Conservation (phyloP, 768 basidiomycete species). For the Lyophyllum atratum region DNA sequence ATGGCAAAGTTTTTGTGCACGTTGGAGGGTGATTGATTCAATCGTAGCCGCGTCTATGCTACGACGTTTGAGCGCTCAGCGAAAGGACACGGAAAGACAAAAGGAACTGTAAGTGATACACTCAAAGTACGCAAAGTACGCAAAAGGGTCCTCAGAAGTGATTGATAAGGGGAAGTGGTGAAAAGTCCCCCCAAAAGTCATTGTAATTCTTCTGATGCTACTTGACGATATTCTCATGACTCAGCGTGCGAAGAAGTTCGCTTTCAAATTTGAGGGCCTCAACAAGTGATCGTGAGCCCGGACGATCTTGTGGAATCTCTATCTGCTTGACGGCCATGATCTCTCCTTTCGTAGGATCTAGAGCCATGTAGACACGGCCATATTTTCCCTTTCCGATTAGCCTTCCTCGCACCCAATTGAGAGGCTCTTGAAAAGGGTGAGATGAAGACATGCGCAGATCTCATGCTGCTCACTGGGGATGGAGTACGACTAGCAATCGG, state of each 20-base stretch:
- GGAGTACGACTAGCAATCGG: background rate
- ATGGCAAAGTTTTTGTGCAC: too few species aligned
- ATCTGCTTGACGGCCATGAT: conserved; percentile 99
- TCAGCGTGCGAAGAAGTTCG: conserved; percentile 90
- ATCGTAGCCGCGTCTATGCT: too few species aligned
- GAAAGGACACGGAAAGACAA: too few species aligned
- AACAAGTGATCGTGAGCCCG: conserved; percentile 85
- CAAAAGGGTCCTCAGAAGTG: too few species aligned
- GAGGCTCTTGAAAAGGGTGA: conserved; percentile 57
- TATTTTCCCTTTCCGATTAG: conserved; percentile 96
- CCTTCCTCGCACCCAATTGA: conserved; percentile 97
- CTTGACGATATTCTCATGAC: conserved; percentile 94
- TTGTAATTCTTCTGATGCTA: too few species aligned
- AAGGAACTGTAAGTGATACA: too few species aligned
- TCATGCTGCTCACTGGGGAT: conserved; percentile 11
- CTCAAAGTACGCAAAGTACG: too few species aligned
- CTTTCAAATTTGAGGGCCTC: conserved; percentile 92
- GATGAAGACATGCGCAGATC: conserved; percentile 3
- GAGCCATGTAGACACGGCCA: conserved; percentile 91
- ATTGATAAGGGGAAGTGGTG: too few species aligned
- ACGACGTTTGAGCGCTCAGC: too few species aligned
- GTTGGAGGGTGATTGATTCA: too few species aligned
- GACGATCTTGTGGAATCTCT: conserved; percentile 82
- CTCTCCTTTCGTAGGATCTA: conserved; percentile 93
- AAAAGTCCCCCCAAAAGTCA: too few species aligned